Percentiles rank a stretch among this genome's conserved stretches.
phyloP scores from a whole-genome alignment of 192 early-diverging fungal genomes.

The Coemansia sp. region DNA sequence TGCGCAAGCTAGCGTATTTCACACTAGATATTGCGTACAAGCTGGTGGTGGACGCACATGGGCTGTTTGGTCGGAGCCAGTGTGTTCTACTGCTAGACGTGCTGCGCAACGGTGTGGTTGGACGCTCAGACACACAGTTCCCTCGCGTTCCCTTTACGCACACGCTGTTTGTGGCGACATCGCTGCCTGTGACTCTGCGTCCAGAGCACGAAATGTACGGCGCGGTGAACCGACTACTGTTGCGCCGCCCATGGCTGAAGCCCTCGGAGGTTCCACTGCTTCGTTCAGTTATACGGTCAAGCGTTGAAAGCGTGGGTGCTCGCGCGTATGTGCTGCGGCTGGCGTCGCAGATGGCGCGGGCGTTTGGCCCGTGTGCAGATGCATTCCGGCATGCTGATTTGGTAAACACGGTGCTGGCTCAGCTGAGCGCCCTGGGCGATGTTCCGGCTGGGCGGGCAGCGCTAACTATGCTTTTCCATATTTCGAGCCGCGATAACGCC shows the following conservation, averaged over 20 bases:
- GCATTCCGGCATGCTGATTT: slow-evolving; percentile 20
- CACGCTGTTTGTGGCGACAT: slow-evolving; percentile 37
- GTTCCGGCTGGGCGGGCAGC: slow-evolving; percentile 34
- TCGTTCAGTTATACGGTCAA: slow-evolving; percentile 12
- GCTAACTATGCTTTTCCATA: slow-evolving; percentile 31
- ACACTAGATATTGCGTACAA: slow-evolving; percentile 29
- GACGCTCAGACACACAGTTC: slow-evolving; percentile 10
- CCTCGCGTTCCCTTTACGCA: slow-evolving; percentile 36
- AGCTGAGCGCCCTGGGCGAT: slow-evolving; percentile 43
- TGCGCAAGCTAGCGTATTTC: slow-evolving; percentile 47
- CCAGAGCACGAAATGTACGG: slow-evolving; percentile 46
- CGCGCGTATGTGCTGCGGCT: slow-evolving; percentile 33
- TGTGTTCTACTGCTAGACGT: slow-evolving; percentile 35
- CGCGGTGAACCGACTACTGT: slow-evolving; percentile 26
- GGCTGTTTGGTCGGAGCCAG: slow-evolving; percentile 24
- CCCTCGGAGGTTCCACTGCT: slow-evolving; percentile 37
- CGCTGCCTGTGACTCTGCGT: slow-evolving; percentile 31
- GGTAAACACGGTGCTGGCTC: slow-evolving; percentile 23
- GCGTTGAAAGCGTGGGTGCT: slow-evolving; percentile 4
- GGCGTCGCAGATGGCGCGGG: slow-evolving; percentile 37
- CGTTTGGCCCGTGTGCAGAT: slow-evolving; percentile 19
- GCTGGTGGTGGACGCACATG: slow-evolving; percentile 6
- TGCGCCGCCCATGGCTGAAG: slow-evolving; percentile 28
- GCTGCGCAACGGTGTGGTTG: slow-evolving; percentile 44
- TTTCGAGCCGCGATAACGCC: slow-evolving; percentile 27